phyloP scores from a whole-genome alignment of 2,329 filamentous ascomycete species.

The Botrytis deweyae region DNA sequence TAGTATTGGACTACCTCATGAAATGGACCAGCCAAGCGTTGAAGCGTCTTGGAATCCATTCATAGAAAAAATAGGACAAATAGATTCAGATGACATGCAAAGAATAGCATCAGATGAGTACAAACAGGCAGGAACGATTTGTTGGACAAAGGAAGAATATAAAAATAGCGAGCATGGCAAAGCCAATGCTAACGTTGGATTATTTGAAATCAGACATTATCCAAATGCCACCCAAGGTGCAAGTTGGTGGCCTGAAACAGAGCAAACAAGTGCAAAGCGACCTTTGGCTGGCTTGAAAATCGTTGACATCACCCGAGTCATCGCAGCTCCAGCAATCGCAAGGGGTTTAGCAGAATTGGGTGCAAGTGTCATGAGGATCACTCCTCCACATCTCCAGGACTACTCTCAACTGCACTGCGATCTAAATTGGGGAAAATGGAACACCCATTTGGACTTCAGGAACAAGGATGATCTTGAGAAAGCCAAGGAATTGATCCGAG shows the following conservation, averaged over 20 bases:
- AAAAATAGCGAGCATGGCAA: conserved; percentile 43
- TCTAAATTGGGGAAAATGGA: conserved; percentile 50
- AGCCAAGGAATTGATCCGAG: conserved; percentile 45
- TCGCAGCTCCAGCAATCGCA: conserved; percentile 46
- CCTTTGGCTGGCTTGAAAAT: conserved; percentile 39
- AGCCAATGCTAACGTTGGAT: conserved; percentile 44
- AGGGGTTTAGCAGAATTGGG: conserved; percentile 46
- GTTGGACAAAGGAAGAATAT: conserved; percentile 26
- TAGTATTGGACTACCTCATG: background rate
- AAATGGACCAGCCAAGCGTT: background rate
- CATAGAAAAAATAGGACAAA: background rate
- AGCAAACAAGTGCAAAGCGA: conserved; percentile 4
- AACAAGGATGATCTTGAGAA: conserved; percentile 43
- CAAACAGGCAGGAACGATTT: background rate
- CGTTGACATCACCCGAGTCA: conserved; percentile 45
- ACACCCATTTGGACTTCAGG: conserved; percentile 48
- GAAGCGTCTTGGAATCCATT: background rate
- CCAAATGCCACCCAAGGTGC: conserved; percentile 21
- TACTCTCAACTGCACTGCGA: conserved; percentile 40
- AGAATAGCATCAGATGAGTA: background rate
- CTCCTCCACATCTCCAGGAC: conserved; percentile 43
- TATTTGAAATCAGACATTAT: conserved; percentile 43
- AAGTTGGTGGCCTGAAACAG: conserved; percentile 24
- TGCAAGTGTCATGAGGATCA: conserved; percentile 49
- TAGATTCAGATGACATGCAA: background rate